Percentiles rank a stretch among this genome's conserved stretches.
These are phyloP conservation scores for Juglanconis juglandina DNA, from an alignment of 2,329 filamentous ascomycete species.

Conservation along the genomic window DNA sequence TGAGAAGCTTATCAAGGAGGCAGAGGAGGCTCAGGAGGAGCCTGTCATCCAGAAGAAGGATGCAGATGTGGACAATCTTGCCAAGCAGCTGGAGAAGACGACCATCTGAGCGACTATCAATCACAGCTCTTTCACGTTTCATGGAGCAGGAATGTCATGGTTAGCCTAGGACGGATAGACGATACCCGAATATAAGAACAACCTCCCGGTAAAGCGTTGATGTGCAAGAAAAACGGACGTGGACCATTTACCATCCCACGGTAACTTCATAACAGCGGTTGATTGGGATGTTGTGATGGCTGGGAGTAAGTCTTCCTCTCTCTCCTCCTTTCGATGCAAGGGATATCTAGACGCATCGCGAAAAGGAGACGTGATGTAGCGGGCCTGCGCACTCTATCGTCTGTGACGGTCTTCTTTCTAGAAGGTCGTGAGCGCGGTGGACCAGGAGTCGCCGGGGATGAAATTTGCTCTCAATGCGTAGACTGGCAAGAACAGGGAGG, in stretches of 20 bases:
- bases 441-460: too few species aligned
- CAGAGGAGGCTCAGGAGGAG: slow-evolving; percentile 69
- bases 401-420: too few species aligned
- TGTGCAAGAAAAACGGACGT: not conserved
- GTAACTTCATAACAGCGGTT: too few species aligned
- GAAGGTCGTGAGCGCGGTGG: too few species aligned
- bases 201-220: slow-evolving; percentile 12
- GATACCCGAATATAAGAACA: slow-evolving; percentile 19
- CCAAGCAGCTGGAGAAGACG: slow-evolving; percentile 72
- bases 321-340: too few species aligned
- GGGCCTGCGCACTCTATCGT: too few species aligned
- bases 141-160: slow-evolving; percentile 17
- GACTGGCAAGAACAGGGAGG: too few species aligned
- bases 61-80: slow-evolving; percentile 76
- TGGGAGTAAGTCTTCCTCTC: not conserved
- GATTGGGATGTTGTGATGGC: not conserved
- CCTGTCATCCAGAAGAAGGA: slow-evolving; percentile 69
- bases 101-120: slow-evolving; percentile 36
- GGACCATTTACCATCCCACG: not conserved
- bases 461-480: too few species aligned
- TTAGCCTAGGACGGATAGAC: slow-evolving; percentile 18
- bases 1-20: slow-evolving; percentile 67
- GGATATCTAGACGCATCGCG: too few species aligned
- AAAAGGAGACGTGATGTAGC: too few species aligned
- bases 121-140: slow-evolving; percentile 4